Evolutionary conservation across 169 alveolate species (phyloP), one percentile per base, ranked within the genome.

Genomic region (Plasmodium gallinaceum): DNA sequence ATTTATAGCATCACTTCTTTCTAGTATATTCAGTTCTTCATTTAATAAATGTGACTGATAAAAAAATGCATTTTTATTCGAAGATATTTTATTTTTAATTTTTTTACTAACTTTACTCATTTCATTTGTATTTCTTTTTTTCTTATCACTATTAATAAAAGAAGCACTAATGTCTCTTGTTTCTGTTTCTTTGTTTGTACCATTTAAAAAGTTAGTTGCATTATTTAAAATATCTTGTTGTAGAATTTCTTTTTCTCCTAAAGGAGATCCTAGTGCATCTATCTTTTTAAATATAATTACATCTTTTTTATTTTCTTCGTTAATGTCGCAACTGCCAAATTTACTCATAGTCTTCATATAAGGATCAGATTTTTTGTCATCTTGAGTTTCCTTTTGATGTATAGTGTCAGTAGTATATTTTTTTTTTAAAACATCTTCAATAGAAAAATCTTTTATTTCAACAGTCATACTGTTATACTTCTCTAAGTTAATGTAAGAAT

Each of bases 1-100:
- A 68, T 83, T 83, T 32, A 52, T 69, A 20, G 73, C 83, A 83
- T 86, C 92, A 71, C 92, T 86, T 22, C 92, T 70, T 64, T 86
- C 92, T 42, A 86, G 43, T 14, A 86, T 51, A 46, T 69, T 86
- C 54, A 65, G 0, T 45, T 86, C 92, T 45, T 86, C 88, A 26
- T 86, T 86, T 48, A 83, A 10, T 26, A 83, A 60, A 69, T 46
- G 91, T 5, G 91, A 83, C 24, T 83, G 73, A 45, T 83, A 83
- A n/a, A 26, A 20, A 7, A 39, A 60, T 8, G 91, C 9, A 24
- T 69, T 69, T 58, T 48, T 83, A 45, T 46, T 58, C 68, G 26
- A 18, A n/a, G 91, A 83, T 0, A 52, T 18, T 46, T 42, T 74
- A 32, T 60, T 57, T 65, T 58, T 78, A 9, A 64, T 32, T 48